phyloP scores from a whole-genome alignment of 2,329 filamentous ascomycete genomes.

The Cytospora mali region DNA sequence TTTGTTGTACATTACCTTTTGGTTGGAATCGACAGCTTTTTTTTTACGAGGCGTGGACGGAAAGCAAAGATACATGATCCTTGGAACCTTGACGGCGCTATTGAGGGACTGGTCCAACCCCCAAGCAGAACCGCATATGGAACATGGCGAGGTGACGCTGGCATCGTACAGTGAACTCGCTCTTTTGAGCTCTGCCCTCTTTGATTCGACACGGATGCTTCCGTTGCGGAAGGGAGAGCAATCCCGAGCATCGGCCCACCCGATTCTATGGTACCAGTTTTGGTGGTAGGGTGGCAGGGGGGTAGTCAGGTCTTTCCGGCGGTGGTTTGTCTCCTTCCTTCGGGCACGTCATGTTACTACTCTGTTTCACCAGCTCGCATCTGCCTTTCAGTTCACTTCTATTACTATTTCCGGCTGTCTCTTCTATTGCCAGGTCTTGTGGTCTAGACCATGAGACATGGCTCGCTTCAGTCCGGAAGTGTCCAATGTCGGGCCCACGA shows the following conservation, averaged over 20 bases:
- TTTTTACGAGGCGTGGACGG: not conserved
- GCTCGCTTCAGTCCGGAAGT: constrained; percentile 24
- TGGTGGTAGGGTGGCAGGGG: not conserved
- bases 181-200: not conserved
- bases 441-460: constrained; percentile 19
- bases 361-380: constrained; percentile 26
- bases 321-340: constrained; percentile 20
- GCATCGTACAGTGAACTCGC: not conserved
- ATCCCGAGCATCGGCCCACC: constrained; percentile 16
- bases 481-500: constrained; percentile 18
- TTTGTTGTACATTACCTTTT: constrained; percentile 3
- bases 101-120: not conserved
- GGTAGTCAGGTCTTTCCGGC: constrained; percentile 3
- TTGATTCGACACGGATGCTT: not conserved
- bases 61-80: not conserved
- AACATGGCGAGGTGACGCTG: constrained; percentile 4
- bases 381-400: constrained; percentile 7
- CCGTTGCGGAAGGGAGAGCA: not conserved
- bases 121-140: not conserved
- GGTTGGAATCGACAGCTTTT: not conserved
- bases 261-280: constrained; percentile 14
- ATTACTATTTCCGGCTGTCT: constrained; percentile 24
- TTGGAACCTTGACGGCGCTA: not conserved
- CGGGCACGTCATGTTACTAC: constrained; percentile 22
- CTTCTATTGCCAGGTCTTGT: constrained; percentile 9